Evolutionary conservation across 2,329 filamentous ascomycete species (phyloP).

Genomic region (Aspergillus unguis): DNA sequence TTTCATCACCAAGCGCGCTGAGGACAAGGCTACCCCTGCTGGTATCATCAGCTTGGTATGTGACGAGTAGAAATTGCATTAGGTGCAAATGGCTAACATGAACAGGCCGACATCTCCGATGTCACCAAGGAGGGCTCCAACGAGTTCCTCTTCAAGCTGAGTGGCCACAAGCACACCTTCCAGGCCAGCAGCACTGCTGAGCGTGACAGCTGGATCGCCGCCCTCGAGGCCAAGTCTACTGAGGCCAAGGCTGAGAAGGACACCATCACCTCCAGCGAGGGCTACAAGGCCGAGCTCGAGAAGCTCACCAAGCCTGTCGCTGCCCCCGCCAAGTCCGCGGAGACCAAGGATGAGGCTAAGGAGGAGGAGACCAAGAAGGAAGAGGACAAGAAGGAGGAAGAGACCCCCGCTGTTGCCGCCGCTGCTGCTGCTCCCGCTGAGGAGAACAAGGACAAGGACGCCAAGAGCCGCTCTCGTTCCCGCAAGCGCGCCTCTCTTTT

Average conservation of each 20-base stretch:
- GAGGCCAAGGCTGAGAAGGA: slow-evolving; percentile 81
- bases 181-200: slow-evolving; percentile 72
- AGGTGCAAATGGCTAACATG: background rate
- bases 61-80: slow-evolving; percentile 6
- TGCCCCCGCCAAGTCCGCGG: slow-evolving; percentile 23
- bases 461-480: slow-evolving; percentile 59
- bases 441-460: slow-evolving; percentile 50
- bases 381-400: slow-evolving; percentile 24
- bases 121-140: slow-evolving; percentile 69
- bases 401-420: background rate
- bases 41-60: slow-evolving; percentile 83
- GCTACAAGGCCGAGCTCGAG: slow-evolving; percentile 83
- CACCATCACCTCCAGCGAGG: slow-evolving; percentile 71
- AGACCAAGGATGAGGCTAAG: slow-evolving; percentile 28
- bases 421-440: slow-evolving; percentile 38
- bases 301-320: slow-evolving; percentile 50
- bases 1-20: slow-evolving; percentile 80
- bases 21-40: slow-evolving; percentile 75
- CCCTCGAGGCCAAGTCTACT: slow-evolving; percentile 75
- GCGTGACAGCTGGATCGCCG: slow-evolving; percentile 87
- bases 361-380: slow-evolving; percentile 35
- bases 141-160: slow-evolving; percentile 82
- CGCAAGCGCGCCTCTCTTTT: slow-evolving; percentile 53
- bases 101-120: slow-evolving; percentile 64
- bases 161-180: slow-evolving; percentile 90